phyloP scores from a whole-genome alignment of 2,329 filamentous ascomycete species.

The Mariannaea sp. region DNA sequence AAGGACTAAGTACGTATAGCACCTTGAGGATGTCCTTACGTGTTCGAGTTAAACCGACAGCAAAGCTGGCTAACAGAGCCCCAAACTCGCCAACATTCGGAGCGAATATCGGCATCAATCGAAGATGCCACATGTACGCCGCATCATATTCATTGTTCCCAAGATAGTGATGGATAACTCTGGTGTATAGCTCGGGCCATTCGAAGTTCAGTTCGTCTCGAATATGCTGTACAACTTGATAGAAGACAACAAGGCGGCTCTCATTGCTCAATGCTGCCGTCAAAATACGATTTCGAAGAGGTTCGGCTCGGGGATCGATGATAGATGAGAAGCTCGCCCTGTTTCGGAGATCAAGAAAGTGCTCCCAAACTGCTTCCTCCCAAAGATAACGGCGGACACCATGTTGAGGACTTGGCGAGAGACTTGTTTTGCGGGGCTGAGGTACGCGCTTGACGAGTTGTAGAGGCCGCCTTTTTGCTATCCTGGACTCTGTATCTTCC shows the following conservation, averaged over 20 bases:
- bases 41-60: constrained; percentile 43
- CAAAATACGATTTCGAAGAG: constrained; percentile 40
- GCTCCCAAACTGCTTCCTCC: constrained; percentile 37
- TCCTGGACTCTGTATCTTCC: not conserved
- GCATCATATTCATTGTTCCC: constrained; percentile 44
- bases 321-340: constrained; percentile 30
- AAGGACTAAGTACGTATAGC: constrained; percentile 51
- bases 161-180: constrained; percentile 51
- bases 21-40: constrained; percentile 48
- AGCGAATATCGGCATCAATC: constrained; percentile 49
- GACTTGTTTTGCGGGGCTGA: constrained; percentile 18
- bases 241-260: constrained; percentile 34
- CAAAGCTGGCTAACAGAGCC: constrained; percentile 50
- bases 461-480: not conserved
- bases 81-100: constrained; percentile 49
- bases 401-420: constrained; percentile 30
- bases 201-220: constrained; percentile 42
- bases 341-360: constrained; percentile 32
- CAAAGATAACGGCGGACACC: constrained; percentile 28
- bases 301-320: constrained; percentile 28
- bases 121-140: constrained; percentile 55
- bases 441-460: constrained; percentile 5
- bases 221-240: constrained; percentile 43
- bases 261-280: constrained; percentile 36
- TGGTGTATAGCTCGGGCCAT: constrained; percentile 59